A percentile compares a stretch with the other conserved stretches of the same genome.
phyloP scores from a whole-genome alignment of 2,329 filamentous ascomycete genomes.

The Colletotrichum sublineola region DNA sequence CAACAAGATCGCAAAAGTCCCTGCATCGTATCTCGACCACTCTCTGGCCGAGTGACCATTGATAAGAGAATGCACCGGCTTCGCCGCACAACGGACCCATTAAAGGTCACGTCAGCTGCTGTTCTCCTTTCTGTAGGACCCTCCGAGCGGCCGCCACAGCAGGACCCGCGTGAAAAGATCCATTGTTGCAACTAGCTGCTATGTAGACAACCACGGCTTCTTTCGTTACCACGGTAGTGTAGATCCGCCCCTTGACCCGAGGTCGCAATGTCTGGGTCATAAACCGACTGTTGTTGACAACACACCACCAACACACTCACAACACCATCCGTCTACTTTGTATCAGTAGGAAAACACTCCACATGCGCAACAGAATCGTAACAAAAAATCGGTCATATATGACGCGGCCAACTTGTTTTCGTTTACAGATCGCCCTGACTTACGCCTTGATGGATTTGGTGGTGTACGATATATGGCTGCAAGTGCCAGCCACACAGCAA shows the following conservation, averaged over 20 bases:
- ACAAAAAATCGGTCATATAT: background rate
- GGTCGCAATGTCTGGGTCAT: conserved; percentile 3
- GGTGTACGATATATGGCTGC: background rate
- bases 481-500: background rate
- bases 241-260: conserved; percentile 10
- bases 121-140: background rate
- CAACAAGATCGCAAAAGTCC: conserved; percentile 34
- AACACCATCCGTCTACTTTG: background rate
- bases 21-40: conserved; percentile 34
- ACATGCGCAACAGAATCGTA: background rate
- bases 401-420: background rate
- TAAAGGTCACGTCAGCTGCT: conserved; percentile 31
- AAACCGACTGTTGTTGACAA: background rate
- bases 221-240: background rate
- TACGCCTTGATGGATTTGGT: background rate
- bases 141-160: conserved; percentile 30
- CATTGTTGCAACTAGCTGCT: conserved; percentile 1
- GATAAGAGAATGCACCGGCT: conserved; percentile 34
- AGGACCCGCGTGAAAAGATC: conserved; percentile 7
- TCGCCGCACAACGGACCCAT: conserved; percentile 35
- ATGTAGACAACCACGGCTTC: background rate
- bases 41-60: conserved; percentile 20
- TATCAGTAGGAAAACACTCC: background rate
- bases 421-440: conserved; percentile 1
- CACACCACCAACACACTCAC: too few relatives aligned